Conservation (phyloP, 2,329 filamentous ascomycete species). For the Cadophora gregata region DNA sequence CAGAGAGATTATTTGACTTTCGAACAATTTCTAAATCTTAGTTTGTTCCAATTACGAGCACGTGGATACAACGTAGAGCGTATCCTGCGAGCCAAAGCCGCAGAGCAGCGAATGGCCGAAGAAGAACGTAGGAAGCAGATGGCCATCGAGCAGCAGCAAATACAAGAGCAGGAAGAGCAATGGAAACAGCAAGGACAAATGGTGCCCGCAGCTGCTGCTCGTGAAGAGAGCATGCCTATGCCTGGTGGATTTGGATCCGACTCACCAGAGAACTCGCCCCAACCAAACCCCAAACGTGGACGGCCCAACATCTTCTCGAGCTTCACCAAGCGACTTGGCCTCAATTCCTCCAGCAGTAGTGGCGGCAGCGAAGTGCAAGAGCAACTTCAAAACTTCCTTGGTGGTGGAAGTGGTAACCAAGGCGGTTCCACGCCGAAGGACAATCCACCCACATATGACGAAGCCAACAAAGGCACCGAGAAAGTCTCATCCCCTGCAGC, state of each 20-base stretch:
- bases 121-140: constrained; percentile 77
- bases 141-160: constrained; percentile 72
- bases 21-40: constrained; percentile 87
- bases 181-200: constrained; percentile 45
- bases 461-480: constrained; percentile 36
- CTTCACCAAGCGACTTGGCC: constrained; percentile 71
- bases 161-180: constrained; percentile 63
- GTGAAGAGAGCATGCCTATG: constrained; percentile 54
- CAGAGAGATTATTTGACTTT: constrained; percentile 90
- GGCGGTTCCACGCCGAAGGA: constrained; percentile 22
- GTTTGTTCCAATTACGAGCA: constrained; percentile 78
- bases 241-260: constrained; percentile 74
- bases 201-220: constrained; percentile 25
- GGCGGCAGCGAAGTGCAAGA: constrained; percentile 49
- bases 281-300: constrained; percentile 47
- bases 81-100: constrained; percentile 85
- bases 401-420: constrained; percentile 24
- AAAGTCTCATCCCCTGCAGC: constrained; percentile 65
- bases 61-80: constrained; percentile 97
- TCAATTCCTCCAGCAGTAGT: constrained; percentile 54
- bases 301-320: constrained; percentile 65
- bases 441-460: constrained; percentile 40
- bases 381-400: constrained; percentile 53
- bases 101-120: constrained; percentile 86
- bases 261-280: constrained; percentile 61